phyloP scores from a whole-genome alignment of 2,329 filamentous ascomycete genomes.

The Xylariaceae sp. region DNA sequence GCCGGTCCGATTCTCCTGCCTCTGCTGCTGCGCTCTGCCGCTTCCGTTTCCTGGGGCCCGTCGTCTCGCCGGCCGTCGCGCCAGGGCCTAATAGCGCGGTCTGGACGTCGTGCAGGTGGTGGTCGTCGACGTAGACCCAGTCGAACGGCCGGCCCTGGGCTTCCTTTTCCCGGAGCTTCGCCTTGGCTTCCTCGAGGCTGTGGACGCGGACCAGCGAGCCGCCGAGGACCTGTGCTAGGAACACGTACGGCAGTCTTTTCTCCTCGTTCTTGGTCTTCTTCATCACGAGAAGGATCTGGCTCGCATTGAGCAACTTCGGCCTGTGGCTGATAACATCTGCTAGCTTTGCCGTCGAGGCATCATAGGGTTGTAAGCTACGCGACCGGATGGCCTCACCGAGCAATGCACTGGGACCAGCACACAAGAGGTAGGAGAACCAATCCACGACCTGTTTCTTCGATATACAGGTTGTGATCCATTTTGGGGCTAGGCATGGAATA shows the following conservation, averaged over 20 bases:
- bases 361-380: constrained; percentile 65
- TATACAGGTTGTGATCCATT: constrained; percentile 79
- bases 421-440: constrained; percentile 82
- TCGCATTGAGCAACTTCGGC: constrained; percentile 64
- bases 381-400: constrained; percentile 79
- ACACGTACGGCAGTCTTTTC: constrained; percentile 72
- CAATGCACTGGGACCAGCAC: constrained; percentile 77
- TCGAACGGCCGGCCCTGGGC: constrained; percentile 59
- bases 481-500: constrained; percentile 79
- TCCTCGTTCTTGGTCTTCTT: constrained; percentile 63
- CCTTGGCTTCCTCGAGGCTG: constrained; percentile 66
- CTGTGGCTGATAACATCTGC: constrained; percentile 59
- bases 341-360: constrained; percentile 59
- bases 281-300: constrained; percentile 73
- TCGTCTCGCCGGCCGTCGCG: constrained; percentile 35
- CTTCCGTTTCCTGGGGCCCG: constrained; percentile 48
- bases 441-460: constrained; percentile 63
- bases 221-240: constrained; percentile 78
- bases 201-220: constrained; percentile 69
- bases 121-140: constrained; percentile 79
- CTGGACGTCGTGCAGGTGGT: constrained; percentile 53
- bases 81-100: constrained; percentile 48
- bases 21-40: constrained; percentile 44
- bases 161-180: constrained; percentile 56
- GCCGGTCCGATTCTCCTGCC: constrained; percentile 38